Percentiles rank a stretch among this genome's conserved stretches.
These are phyloP conservation scores for Citrus glauca DNA, from an alignment of 345 rosid genomes.

Conservation along the genomic window DNA sequence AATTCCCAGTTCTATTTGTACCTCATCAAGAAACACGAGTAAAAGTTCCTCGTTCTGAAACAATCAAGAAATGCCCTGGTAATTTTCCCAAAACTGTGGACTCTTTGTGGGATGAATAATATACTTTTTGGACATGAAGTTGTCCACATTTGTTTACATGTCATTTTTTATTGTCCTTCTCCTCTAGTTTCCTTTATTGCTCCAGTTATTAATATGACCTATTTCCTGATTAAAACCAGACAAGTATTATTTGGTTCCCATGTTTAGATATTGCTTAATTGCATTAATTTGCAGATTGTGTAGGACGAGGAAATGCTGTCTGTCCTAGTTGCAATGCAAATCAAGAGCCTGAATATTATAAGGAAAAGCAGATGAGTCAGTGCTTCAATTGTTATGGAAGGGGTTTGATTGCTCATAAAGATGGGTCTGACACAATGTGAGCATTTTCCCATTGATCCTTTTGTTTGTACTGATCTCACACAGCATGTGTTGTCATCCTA, in stretches of 20 bases:
- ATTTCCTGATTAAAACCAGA: neutral
- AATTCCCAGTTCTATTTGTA: slow-evolving; percentile 76
- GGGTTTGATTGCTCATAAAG: slow-evolving; percentile 90
- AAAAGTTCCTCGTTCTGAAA: slow-evolving; percentile 66
- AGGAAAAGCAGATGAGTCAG: slow-evolving; percentile 63
- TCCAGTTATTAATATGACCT: neutral
- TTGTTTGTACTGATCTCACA: neutral
- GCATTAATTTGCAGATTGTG: slow-evolving; percentile 50
- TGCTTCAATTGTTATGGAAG: slow-evolving; percentile 78
- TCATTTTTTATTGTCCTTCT: neutral
- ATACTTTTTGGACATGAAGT: neutral
- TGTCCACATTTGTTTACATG: neutral
- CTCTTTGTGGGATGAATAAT: neutral
- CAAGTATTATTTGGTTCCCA: neutral
- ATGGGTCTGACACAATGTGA: slow-evolving; percentile 90
- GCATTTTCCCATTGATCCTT: slow-evolving; percentile 15
- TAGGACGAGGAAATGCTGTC: slow-evolving; percentile 59
- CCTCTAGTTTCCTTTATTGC: neutral
- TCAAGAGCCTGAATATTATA: slow-evolving; percentile 76
- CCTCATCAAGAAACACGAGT: slow-evolving; percentile 57
- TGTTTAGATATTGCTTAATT: neutral
- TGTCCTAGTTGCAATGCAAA: slow-evolving; percentile 73
- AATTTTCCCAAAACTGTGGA: slow-evolving; percentile 2
- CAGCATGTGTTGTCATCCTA: neutral
- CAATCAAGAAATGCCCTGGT: slow-evolving; percentile 77